Percentiles rank a stretch among this genome's conserved stretches.
Evolutionary conservation across 2,329 filamentous ascomycete genomes (phyloP).

Genomic region (Exophiala sp.): DNA sequence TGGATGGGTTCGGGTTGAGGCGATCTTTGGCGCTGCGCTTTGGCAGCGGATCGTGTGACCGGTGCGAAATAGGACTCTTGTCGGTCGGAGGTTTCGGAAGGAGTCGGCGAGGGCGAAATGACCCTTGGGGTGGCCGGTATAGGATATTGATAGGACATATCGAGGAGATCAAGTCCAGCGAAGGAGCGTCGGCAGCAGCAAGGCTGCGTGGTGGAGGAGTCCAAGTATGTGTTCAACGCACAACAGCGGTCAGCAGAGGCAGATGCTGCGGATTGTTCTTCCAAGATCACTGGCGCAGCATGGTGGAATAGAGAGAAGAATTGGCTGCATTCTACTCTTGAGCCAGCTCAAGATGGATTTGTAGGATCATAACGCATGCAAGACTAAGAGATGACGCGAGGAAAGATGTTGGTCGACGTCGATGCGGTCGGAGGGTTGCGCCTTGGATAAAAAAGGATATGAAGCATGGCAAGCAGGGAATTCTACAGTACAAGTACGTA

Average conservation of each 20-base stretch:
- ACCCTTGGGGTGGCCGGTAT: conserved; percentile 78
- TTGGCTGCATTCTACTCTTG: conserved; percentile 1
- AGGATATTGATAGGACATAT: conserved; percentile 47
- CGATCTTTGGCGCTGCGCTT: conserved; percentile 44
- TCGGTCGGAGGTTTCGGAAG: conserved; percentile 51
- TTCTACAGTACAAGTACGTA: too few species aligned
- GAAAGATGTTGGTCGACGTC: not conserved
- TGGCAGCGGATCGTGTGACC: conserved; percentile 67
- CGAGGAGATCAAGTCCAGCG: not conserved
- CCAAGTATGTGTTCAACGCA: conserved; percentile 1
- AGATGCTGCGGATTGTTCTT: not conserved
- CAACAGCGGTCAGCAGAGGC: not conserved
- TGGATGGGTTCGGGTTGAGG: conserved; percentile 51
- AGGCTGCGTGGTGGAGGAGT: conserved; percentile 1
- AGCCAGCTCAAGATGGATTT: conserved; percentile 3
- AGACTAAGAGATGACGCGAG: not conserved
- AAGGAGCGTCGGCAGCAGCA: not conserved
- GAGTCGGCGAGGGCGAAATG: conserved; percentile 79
- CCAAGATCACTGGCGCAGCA: conserved; percentile 2
- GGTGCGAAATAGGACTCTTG: conserved; percentile 65
- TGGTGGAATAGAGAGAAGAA: not conserved
- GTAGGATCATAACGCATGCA: not conserved
- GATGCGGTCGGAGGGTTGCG: not conserved
- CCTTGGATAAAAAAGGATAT: conserved; percentile 10
- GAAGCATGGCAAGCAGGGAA: too few species aligned